These are phyloP conservation scores for Plenodomus tracheiphilus DNA, from an alignment of 2,329 filamentous ascomycete species.

Conservation along the genomic window DNA sequence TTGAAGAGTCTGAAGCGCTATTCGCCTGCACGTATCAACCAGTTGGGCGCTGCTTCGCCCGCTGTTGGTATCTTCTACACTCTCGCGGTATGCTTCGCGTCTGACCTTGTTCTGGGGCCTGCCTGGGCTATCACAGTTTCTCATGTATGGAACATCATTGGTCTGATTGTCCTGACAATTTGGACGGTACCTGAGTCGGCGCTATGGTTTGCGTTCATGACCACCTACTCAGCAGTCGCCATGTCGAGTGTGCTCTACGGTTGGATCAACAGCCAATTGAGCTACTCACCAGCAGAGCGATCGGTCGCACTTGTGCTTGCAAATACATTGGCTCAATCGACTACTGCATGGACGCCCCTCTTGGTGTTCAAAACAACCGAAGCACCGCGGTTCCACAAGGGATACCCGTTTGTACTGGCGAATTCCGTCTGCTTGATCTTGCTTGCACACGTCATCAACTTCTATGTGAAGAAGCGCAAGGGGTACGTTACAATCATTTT, in stretches of 20 bases:
- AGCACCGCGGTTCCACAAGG: slow-evolving; percentile 49
- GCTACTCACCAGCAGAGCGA: slow-evolving; percentile 52
- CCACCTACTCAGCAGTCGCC: slow-evolving; percentile 54
- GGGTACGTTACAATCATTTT: slow-evolving; percentile 8
- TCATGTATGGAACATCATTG: slow-evolving; percentile 56
- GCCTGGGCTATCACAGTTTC: slow-evolving; percentile 60
- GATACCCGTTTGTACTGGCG: slow-evolving; percentile 48
- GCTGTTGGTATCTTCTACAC: slow-evolving; percentile 62
- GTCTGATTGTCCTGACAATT: slow-evolving; percentile 57
- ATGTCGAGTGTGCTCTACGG: slow-evolving; percentile 61
- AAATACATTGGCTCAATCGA: slow-evolving; percentile 58
- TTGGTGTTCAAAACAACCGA: slow-evolving; percentile 55
- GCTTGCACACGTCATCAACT: slow-evolving; percentile 21
- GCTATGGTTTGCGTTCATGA: slow-evolving; percentile 59
- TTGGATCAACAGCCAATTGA: slow-evolving; percentile 58
- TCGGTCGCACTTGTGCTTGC: slow-evolving; percentile 56
- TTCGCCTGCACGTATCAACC: slow-evolving; percentile 53
- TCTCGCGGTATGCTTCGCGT: slow-evolving; percentile 58
- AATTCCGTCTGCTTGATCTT: slow-evolving; percentile 45
- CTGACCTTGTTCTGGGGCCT: slow-evolving; percentile 57
- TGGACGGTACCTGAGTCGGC: slow-evolving; percentile 61
- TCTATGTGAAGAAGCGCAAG: slow-evolving; percentile 12
- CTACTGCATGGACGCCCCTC: slow-evolving; percentile 60
- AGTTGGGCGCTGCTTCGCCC: slow-evolving; percentile 57
- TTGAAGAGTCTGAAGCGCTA: slow-evolving; percentile 59